Evolutionary conservation across 208 protist genomes (phyloP).

Genomic region (Acanthamoeba castellanii): DNA sequence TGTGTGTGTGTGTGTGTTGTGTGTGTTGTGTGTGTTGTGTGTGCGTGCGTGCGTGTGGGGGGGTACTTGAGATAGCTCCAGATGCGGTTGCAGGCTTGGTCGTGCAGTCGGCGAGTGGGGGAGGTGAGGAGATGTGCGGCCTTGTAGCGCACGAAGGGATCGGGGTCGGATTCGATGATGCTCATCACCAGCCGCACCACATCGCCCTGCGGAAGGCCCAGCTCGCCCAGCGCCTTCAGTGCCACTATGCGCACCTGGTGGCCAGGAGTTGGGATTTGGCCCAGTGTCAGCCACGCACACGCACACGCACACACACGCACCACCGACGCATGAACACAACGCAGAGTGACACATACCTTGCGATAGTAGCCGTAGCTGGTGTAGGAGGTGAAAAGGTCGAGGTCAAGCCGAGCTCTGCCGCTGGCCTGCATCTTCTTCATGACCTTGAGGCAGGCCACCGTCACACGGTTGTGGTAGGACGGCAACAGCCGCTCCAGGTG

Average conservation of each 20-base stretch:
- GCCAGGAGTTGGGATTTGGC: too few species aligned
- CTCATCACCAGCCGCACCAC: neutral
- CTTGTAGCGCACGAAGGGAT: slow-evolving; percentile 35
- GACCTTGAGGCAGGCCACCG: slow-evolving; percentile 38
- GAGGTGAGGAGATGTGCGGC: neutral
- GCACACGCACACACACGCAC: neutral
- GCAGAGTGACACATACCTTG: neutral
- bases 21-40: too few species aligned
- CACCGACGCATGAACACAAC: too few species aligned
- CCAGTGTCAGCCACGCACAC: neutral
- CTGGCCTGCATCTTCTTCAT: slow-evolving; percentile 2
- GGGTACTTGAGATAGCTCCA: neutral
- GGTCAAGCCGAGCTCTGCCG: neutral
- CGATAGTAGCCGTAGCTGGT: slow-evolving; percentile 20
- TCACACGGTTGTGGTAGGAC: slow-evolving; percentile 37
- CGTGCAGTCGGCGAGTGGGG: neutral
- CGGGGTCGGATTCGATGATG: slow-evolving; percentile 32
- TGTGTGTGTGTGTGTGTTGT: too few species aligned
- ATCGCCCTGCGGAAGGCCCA: slow-evolving; percentile 8
- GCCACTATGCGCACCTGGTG: neutral
- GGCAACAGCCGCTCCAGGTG: slow-evolving; percentile 34
- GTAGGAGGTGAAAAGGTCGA: slow-evolving; percentile 18
- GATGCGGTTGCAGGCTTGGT: neutral
- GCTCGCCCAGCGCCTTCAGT: neutral
- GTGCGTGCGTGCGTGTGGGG: neutral